Evolutionary conservation across 2,329 filamentous ascomycete species (phyloP), one percentile per base, ranked within the genome.

Genomic region (Lachnellula subtilissima): DNA sequence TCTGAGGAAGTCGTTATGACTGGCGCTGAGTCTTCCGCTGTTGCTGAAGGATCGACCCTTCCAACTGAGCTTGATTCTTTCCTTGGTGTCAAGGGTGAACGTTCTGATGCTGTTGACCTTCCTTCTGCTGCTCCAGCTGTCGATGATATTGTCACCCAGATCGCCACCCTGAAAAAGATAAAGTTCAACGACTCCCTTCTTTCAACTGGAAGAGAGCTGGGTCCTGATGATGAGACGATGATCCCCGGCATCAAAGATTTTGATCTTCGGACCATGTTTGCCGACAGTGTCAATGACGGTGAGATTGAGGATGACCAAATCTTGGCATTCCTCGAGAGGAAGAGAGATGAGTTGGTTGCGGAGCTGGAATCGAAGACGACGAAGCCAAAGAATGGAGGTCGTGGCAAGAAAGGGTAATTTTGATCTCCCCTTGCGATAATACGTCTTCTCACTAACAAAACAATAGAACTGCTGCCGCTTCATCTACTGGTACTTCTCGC

Each of bases 391-490:
- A 57, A 53, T 43, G 19, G 48, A 40, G 35, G 28, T 15, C 39
- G 47, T 46, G 47, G 50, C 46, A 59, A 59, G 50, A 59, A 56
- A n/a, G 17, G 19, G 48, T 54, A 45, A 50, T 43, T 57, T 11
- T 28, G 39, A 12, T 49, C 14, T 2, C 19, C 28, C 35, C 8
- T 22, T 19, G 12, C 35, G 35, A 45, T n/a, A 35, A 35, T 17
- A n/a, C n/a, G 7, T n/a, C 36, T 17, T 11, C 23, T 19, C 22
- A 43, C 36, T 50, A 40, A 36, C 15, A 28, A 40, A 15, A 35
- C 35, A n/a, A 23, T 19, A 4, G 15, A n/a, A 45, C 25, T 43
- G 23, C 50, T 52, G 11, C 23, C 14, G 15, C 37, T 15, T 8
- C 37, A 11, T 14, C 50, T 23, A 37, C 51, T 35, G 42, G 56